Evolutionary conservation across 371 early-diverging fungal species (phyloP).

Genomic region (Fennellomyces sp.): DNA sequence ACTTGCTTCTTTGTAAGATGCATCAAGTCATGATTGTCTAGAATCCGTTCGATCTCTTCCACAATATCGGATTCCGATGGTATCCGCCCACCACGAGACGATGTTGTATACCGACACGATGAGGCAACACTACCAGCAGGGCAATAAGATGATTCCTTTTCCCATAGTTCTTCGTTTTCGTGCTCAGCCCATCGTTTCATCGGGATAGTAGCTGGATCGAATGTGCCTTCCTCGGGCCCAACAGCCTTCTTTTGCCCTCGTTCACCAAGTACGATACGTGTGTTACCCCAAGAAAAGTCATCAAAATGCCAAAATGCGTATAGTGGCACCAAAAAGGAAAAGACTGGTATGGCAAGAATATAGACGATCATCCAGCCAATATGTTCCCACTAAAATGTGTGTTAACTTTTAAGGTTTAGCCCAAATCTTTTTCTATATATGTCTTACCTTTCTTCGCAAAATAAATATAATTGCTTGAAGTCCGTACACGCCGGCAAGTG

Average conservation of each 20-base stretch:
- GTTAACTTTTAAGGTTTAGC: slow-evolving; percentile 38
- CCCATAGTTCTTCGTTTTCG: slow-evolving; percentile 39
- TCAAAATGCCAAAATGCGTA: slow-evolving; percentile 95
- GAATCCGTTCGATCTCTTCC: slow-evolving; percentile 75
- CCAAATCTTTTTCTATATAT: slow-evolving; percentile 26
- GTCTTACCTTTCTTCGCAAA: slow-evolving; percentile 84
- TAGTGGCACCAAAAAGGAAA: slow-evolving; percentile 65
- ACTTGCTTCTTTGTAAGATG: slow-evolving; percentile 85
- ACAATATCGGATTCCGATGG: slow-evolving; percentile 58
- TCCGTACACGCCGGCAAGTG: slow-evolving; percentile 83
- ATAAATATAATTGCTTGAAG: slow-evolving; percentile 90
- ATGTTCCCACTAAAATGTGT: slow-evolving; percentile 71
- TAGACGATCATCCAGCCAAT: slow-evolving; percentile 90
- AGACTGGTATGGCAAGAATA: slow-evolving; percentile 70
- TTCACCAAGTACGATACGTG: slow-evolving; percentile 85
- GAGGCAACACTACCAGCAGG: not conserved
- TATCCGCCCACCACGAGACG: not conserved
- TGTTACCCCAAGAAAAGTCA: slow-evolving; percentile 92
- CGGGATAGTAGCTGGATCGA: slow-evolving; percentile 91
- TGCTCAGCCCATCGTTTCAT: slow-evolving; percentile 91
- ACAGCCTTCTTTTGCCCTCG: slow-evolving; percentile 65
- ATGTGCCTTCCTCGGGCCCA: slow-evolving; percentile 57
- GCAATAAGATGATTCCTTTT: not conserved
- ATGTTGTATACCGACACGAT: not conserved
- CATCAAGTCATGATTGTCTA: slow-evolving; percentile 77